Evolutionary conservation across 805 yeast genomes (phyloP), one percentile per base, ranked within the genome.

Genomic region (Hanseniaspora mollemarum): DNA sequence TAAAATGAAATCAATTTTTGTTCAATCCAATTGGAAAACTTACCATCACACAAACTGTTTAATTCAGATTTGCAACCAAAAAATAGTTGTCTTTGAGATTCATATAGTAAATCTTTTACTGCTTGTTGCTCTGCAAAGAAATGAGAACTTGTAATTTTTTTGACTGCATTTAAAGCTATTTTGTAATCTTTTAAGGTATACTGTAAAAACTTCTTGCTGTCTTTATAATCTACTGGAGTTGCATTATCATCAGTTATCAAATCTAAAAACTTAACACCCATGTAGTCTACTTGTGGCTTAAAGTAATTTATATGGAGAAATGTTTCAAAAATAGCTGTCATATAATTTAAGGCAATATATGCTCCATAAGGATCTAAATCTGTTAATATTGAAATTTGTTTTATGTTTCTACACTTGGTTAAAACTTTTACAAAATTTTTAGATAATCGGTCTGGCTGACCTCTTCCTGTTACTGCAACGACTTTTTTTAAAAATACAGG

Each of bases 281-380:
- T 52, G 48, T 62, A 59, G 5, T 19, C 43, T 15, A 49, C 15
- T 2, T 43, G 15, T 12, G 8, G 10, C 4, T 39, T 39, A 25
- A 28, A 36, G 8, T 36, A 10, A n/a, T 33, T 33, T 5, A 13
- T 18, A 7, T 16, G 9, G 9, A 59, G 46, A 16, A 55, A 52
- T 15, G 53, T 50, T 10, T 48, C 25, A 16, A 45, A 28, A 7
- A 53, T 51, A 26, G 55, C 56, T 3, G 49, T 38, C 50, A 62
- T 60, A 58, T 74, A 80, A 45, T 71, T 73, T 25, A 67, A 58
- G 38, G 74, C 71, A n/a, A 82, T 83, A 57, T 71, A 68, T 7
- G 78, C 58, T 0, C 88, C 90, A 62, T 78, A 74, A 2, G 83
- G 76, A 59, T 83, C 90, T 25, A 81, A 71, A 62, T 83, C 90